Percentiles rank a stretch among this genome's conserved stretches.
Evolutionary conservation across 169 alveolate species (phyloP).

Genomic region (Eimeria necatrix): DNA sequence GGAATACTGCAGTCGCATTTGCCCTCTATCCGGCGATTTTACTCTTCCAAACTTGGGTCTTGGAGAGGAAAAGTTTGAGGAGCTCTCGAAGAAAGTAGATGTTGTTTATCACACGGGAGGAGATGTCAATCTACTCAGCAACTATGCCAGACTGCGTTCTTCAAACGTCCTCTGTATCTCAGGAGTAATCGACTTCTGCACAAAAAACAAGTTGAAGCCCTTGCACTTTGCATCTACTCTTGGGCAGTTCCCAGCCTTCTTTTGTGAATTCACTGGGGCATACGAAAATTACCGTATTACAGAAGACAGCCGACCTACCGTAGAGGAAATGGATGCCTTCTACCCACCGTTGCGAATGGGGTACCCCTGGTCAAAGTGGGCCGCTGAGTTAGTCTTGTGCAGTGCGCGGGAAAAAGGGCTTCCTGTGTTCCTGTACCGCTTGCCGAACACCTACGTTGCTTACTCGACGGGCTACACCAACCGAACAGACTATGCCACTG

Average conservation of each 20-base stretch:
- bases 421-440: conserved; percentile 85
- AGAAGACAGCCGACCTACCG: conserved; percentile 84
- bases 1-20: conserved; percentile 80
- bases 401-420: conserved; percentile 84
- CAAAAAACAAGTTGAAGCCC: conserved; percentile 82
- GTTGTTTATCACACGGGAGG: conserved; percentile 89
- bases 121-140: conserved; percentile 86
- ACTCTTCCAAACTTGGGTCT: conserved; percentile 84
- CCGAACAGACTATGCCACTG: conserved; percentile 87
- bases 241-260: conserved; percentile 88
- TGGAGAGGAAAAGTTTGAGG: conserved; percentile 82
- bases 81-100: conserved; percentile 82
- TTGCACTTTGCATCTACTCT: conserved; percentile 86
- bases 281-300: conserved; percentile 78
- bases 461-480: conserved; percentile 87
- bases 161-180: conserved; percentile 84
- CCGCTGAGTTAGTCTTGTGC: conserved; percentile 85
- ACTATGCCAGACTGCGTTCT: conserved; percentile 84
- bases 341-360: conserved; percentile 86
- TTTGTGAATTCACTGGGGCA: conserved; percentile 84
- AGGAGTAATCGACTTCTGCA: conserved; percentile 83
- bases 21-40: conserved; percentile 84
- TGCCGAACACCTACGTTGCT: conserved; percentile 87
- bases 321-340: conserved; percentile 84
- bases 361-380: conserved; percentile 89